These are phyloP conservation scores for Xylaria polymorpha DNA, from an alignment of 2,329 filamentous ascomycete genomes.

Conservation along the genomic window DNA sequence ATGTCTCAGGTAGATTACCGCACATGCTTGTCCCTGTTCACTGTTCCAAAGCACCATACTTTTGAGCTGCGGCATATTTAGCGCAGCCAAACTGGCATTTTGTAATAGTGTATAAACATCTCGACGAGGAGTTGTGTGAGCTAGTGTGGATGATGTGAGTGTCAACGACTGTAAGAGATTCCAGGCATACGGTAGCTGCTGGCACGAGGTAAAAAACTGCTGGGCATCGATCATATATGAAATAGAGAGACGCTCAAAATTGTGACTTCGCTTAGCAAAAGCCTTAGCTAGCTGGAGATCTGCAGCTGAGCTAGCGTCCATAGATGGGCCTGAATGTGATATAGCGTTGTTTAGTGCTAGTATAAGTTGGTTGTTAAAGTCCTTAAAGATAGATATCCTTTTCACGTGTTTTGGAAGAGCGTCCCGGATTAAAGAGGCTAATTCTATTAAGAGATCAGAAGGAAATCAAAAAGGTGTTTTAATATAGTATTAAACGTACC, in stretches of 20 bases:
- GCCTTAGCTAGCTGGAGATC: constrained; percentile 30
- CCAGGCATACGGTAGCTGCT: constrained; percentile 43
- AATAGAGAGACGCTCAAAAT: constrained; percentile 46
- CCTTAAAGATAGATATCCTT: constrained; percentile 46
- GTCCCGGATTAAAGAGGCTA: constrained; percentile 21
- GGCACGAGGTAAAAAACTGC: constrained; percentile 46
- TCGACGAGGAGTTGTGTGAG: constrained; percentile 5
- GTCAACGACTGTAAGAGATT: constrained; percentile 46
- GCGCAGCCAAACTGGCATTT: constrained; percentile 20
- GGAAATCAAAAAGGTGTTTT: constrained; percentile 16
- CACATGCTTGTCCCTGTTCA: constrained; percentile 22
- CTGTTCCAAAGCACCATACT: constrained; percentile 25
- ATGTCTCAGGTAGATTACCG: constrained; percentile 19
- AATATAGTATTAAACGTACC: constrained; percentile 23
- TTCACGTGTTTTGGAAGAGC: constrained; percentile 44
- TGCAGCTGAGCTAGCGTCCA: constrained; percentile 16
- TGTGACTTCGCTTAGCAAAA: constrained; percentile 46
- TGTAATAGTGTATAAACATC: constrained; percentile 23
- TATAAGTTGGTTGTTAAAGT: constrained; percentile 42
- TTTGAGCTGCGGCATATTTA: constrained; percentile 24
- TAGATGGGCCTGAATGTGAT: constrained; percentile 20
- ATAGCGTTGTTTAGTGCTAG: constrained; percentile 20
- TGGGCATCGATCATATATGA: constrained; percentile 47
- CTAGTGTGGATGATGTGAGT: constrained; percentile 48
- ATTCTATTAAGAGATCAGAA: constrained; percentile 24